These are phyloP conservation scores for Parasitella parasitica DNA, from an alignment of 371 early-diverging fungal genomes.

Conservation along the genomic window DNA sequence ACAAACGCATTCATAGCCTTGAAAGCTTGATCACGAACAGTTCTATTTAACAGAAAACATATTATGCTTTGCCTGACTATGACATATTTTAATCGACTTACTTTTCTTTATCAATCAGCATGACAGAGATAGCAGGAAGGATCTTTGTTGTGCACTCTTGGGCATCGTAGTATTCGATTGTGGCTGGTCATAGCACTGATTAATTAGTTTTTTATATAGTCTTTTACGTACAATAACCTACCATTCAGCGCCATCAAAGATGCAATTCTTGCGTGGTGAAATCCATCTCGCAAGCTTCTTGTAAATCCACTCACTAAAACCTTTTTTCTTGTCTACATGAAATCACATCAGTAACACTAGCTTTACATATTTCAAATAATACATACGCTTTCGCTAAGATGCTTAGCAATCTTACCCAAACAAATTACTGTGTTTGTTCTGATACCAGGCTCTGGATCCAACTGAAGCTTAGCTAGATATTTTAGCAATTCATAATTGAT, in stretches of 20 bases:
- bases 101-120: slow-evolving; percentile 88
- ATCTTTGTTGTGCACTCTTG: slow-evolving; percentile 72
- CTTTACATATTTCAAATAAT: no score
- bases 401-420: slow-evolving; percentile 82
- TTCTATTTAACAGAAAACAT: slow-evolving; percentile 29
- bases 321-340: slow-evolving; percentile 63
- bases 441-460: slow-evolving; percentile 93
- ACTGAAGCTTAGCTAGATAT: slow-evolving; percentile 83
- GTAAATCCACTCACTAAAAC: slow-evolving; percentile 82
- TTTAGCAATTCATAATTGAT: slow-evolving; percentile 86
- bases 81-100: slow-evolving; percentile 14
- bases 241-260: slow-evolving; percentile 84
- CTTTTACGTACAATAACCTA: slow-evolving; percentile 6
- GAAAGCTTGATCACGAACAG: slow-evolving; percentile 82
- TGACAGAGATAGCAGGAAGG: slow-evolving; percentile 73
- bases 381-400: slow-evolving; percentile 71
- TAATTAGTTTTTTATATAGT: background rate
- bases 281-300: slow-evolving; percentile 85
- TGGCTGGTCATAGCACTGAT: slow-evolving; percentile 51
- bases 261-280: slow-evolving; percentile 88
- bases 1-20: slow-evolving; percentile 69
- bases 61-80: background rate
- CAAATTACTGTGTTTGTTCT: slow-evolving; percentile 94
- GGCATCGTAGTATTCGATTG: slow-evolving; percentile 68
- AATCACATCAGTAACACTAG: background rate